Percentiles rank a stretch among this genome's conserved stretches.
Evolutionary conservation across 2,329 filamentous ascomycete species (phyloP).

Genomic region (Clonostachys rosea): DNA sequence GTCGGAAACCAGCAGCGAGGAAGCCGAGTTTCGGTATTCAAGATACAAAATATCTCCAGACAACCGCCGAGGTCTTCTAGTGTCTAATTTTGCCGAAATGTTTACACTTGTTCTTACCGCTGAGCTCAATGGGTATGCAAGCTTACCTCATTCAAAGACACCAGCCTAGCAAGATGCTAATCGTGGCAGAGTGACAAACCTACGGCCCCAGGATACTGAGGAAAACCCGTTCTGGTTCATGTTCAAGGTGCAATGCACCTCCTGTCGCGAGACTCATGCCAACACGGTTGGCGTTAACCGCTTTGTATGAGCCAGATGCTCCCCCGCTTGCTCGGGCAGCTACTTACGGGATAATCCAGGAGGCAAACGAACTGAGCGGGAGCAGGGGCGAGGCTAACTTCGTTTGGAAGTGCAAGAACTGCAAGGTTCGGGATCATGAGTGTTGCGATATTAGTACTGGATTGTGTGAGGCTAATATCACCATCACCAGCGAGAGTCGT

Average conservation of each 20-base stretch:
- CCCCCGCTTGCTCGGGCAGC: neutral
- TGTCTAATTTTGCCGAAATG: constrained; percentile 36
- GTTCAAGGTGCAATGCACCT: constrained; percentile 98
- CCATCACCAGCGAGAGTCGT: constrained; percentile 65
- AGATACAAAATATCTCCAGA: too few species aligned
- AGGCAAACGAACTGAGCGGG: constrained; percentile 84
- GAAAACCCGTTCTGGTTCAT: constrained; percentile 92
- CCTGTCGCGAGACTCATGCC: constrained; percentile 83
- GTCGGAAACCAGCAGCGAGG: too few species aligned
- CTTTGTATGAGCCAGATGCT: constrained; percentile 57
- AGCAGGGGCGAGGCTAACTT: constrained; percentile 97
- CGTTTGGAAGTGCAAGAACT: constrained; percentile 99
- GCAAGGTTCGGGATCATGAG: constrained; percentile 64
- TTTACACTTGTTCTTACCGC: constrained; percentile 62
- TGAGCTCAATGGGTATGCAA: constrained; percentile 63
- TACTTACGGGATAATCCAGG: constrained; percentile 44
- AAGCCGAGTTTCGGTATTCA: too few species aligned
- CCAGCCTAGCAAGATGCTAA: neutral
- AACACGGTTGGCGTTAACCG: constrained; percentile 85
- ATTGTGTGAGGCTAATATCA: neutral
- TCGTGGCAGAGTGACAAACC: constrained; percentile 71
- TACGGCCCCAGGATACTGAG: constrained; percentile 77
- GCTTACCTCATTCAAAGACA: neutral
- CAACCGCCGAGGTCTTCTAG: too few species aligned
- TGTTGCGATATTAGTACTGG: neutral